Conservation (phyloP, 768 basidiomycete species). For the Kwoniella sp. region DNA sequence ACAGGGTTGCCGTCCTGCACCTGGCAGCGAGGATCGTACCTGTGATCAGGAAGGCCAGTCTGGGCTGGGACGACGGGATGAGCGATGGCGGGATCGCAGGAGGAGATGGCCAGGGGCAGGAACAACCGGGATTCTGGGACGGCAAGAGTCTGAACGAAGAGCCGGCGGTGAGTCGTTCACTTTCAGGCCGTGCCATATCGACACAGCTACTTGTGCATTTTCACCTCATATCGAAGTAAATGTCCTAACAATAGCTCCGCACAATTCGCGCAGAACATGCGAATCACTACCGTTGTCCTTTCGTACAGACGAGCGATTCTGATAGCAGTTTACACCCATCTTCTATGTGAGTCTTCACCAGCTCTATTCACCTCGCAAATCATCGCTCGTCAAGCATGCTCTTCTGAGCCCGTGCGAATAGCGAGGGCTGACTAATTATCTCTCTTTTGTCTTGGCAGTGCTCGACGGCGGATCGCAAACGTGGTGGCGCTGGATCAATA, state of each 20-base stretch:
- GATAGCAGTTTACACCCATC: constrained; percentile 57
- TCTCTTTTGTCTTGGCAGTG: constrained; percentile 39
- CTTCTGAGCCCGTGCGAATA: neutral
- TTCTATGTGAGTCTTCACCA: constrained; percentile 52
- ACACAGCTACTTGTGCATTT: too few species aligned
- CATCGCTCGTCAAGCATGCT: neutral
- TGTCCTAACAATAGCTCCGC: too few species aligned
- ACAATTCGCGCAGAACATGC: constrained; percentile 44
- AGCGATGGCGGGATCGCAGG: constrained; percentile 23
- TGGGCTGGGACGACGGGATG: constrained; percentile 50
- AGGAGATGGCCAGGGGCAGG: constrained; percentile 6
- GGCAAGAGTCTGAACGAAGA: constrained; percentile 51
- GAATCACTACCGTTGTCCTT: constrained; percentile 55
- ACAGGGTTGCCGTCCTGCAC: constrained; percentile 55
- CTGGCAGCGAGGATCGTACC: constrained; percentile 56
- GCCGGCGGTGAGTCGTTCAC: constrained; percentile 40
- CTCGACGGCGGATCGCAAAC: constrained; percentile 55
- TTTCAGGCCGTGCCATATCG: too few species aligned
- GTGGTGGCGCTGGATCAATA: constrained; percentile 56
- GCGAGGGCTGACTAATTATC: neutral
- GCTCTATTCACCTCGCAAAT: neutral
- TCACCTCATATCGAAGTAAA: too few species aligned
- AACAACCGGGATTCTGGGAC: constrained; percentile 49
- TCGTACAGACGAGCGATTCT: constrained; percentile 55
- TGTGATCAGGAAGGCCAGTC: constrained; percentile 47